These are phyloP conservation scores for Endoconidiophora laricicola DNA, from an alignment of 2,329 filamentous ascomycete species.

Conservation along the genomic window DNA sequence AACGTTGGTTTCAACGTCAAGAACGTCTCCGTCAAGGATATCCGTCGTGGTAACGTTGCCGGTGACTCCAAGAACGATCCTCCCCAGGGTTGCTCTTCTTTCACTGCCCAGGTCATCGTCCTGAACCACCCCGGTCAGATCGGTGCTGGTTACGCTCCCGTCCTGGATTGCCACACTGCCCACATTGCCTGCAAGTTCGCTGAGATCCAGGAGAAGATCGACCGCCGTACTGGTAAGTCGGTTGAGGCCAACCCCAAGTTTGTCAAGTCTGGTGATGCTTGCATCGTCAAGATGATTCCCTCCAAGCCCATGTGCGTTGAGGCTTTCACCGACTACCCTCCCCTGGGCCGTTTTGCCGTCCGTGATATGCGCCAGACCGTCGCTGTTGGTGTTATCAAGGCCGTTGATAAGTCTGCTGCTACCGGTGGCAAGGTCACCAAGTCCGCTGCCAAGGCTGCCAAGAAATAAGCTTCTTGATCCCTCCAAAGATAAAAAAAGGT, in stretches of 20 bases:
- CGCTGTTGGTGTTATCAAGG: constrained; percentile 90
- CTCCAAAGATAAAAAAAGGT: constrained; percentile 10
- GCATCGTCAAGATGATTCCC: constrained; percentile 99
- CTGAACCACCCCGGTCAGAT: constrained; percentile 99
- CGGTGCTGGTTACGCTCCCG: constrained; percentile 96
- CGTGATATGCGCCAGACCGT: constrained; percentile 93
- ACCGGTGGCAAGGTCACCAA: constrained; percentile 51
- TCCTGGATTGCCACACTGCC: constrained; percentile 99
- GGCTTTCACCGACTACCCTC: constrained; percentile 98
- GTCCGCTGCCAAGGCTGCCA: constrained; percentile 55
- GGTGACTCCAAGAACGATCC: constrained; percentile 99
- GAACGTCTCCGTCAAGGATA: constrained; percentile 99
- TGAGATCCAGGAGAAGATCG: constrained; percentile 99
- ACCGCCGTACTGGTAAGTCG: constrained; percentile 98
- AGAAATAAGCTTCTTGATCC: constrained; percentile 42
- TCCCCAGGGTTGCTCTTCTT: constrained; percentile 70
- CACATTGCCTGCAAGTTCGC: constrained; percentile 99
- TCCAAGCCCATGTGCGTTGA: constrained; percentile 99
- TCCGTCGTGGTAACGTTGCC: constrained; percentile 98
- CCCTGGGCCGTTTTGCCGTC: constrained; percentile 99
- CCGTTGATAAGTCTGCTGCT: constrained; percentile 48
- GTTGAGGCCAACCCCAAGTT: constrained; percentile 89
- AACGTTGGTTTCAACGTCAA: constrained; percentile 99
- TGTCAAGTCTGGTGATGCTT: constrained; percentile 99
- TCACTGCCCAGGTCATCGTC: constrained; percentile 99